These are phyloP conservation scores for Themeda triandra DNA, from an alignment of 176 grass and related monocot species.

Conservation along the genomic window DNA sequence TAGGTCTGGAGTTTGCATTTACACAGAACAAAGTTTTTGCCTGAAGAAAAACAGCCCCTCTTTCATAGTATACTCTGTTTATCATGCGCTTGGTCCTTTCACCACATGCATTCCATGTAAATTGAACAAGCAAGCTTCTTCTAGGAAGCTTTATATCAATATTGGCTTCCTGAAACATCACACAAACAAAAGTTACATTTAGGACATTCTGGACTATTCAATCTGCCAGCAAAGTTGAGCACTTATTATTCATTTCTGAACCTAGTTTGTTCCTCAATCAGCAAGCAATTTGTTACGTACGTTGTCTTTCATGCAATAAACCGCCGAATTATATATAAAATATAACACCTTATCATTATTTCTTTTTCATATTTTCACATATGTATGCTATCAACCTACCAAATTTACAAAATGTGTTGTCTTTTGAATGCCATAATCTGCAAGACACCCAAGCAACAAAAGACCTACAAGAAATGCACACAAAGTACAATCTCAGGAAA, in stretches of 20 bases:
- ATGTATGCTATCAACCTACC: no score
- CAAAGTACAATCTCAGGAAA: no score
- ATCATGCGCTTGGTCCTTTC: conserved; percentile 74
- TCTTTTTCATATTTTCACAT: no score
- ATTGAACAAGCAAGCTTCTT: conserved; percentile 87
- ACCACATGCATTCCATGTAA: conserved; percentile 86
- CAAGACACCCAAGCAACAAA: no score
- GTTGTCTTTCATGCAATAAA: background rate
- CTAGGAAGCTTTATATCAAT: conserved; percentile 79
- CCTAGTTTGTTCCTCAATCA: background rate
- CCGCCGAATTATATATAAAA: no score
- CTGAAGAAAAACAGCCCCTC: conserved; percentile 92
- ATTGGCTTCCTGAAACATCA: conserved; percentile 38
- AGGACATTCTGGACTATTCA: background rate
- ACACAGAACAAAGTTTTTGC: conserved; percentile 14
- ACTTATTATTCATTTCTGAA: background rate
- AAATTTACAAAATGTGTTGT: no score
- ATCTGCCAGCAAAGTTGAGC: background rate
- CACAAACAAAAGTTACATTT: conserved; percentile 7
- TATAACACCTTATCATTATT: no score
- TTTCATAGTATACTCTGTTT: conserved; percentile 82
- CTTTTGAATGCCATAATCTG: no score
- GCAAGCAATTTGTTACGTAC: background rate
- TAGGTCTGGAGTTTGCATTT: background rate
- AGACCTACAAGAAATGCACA: no score